Base-by-base conservation (phyloP, 2,329 filamentous ascomycete genomes). In the Hypoxylon sp. region DNA sequence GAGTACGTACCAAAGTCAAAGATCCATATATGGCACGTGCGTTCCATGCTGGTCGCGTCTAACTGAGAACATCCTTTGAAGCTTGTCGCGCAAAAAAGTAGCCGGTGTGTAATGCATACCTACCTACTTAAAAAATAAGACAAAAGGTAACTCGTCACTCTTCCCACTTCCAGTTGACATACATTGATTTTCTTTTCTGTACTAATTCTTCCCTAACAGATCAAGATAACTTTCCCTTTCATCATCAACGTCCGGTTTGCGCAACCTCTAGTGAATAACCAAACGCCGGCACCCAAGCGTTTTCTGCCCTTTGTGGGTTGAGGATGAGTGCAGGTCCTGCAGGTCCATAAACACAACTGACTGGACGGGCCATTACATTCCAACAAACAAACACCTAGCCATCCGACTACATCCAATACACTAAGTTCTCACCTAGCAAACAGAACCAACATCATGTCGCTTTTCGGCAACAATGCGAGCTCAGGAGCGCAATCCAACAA, bases 381-480 rank as follows among this genome's bases (percentile, higher is more conserved):
- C 70, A 67, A 36, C 46, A 30, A 58, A 32, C 55, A 58, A 67
- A 64, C 68, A 50, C 21, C 34, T 21, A 38, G 9, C 23, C 4
- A 32, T n/a, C 57, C n/a, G 13, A 28, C 52, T 17, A 19, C 13
- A 48, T 19, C 38, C 30, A 21, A 48, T 32, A 43, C 38, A 65
- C 14, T 36, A n/a, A 56, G 56, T 62, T 56, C 45, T 34, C 23
- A 17, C 14, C 41, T 52, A 60, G 43, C 55, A 53, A 53, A 34
- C 50, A 58, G 9, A 32, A 45, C 14, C 38, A 45, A 48, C 68
- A 72, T 60, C 58, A 79, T 80, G 77, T 75, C 79, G 32, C 76
- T 79, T 60, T 81, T 82, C 65, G 77, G 78, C 38, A 65, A 65
- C 41, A 65, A 63, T 46, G 57, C 73, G 28, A 75, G 66, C 69